Evolutionary conservation across 2,329 filamentous ascomycete genomes (phyloP).

Genomic region (Penicillium vulpinum): DNA sequence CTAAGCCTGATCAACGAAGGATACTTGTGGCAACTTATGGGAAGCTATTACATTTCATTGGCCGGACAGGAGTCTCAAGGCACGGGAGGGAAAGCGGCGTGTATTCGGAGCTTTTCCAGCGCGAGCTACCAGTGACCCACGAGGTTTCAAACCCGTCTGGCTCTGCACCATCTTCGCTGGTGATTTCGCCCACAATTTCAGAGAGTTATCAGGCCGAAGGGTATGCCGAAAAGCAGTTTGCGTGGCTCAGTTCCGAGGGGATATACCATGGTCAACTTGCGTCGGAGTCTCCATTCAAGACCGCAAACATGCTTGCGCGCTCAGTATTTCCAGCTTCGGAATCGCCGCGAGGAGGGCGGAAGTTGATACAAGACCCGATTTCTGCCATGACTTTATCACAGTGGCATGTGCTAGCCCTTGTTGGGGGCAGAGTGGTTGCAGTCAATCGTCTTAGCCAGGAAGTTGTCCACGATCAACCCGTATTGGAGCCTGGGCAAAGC

Average conservation of each 20-base stretch:
- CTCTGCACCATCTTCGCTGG: conserved; percentile 65
- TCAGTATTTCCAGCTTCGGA: conserved; percentile 71
- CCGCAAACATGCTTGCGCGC: conserved; percentile 73
- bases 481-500: conserved; percentile 76
- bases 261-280: conserved; percentile 82
- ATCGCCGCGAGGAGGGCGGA: conserved; percentile 63
- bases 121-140: conserved; percentile 75
- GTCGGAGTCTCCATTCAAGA: conserved; percentile 68
- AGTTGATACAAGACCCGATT: conserved; percentile 68
- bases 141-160: conserved; percentile 65
- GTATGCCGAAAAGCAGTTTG: conserved; percentile 64
- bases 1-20: conserved; percentile 69
- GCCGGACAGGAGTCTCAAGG: conserved; percentile 63
- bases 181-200: conserved; percentile 72
- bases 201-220: conserved; percentile 58
- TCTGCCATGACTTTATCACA: conserved; percentile 82
- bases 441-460: conserved; percentile 84
- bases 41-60: conserved; percentile 76
- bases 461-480: conserved; percentile 81
- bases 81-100: conserved; percentile 77
- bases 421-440: conserved; percentile 79
- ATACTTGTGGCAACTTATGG: conserved; percentile 78
- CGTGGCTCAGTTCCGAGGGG: conserved; percentile 86
- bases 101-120: conserved; percentile 84
- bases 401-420: conserved; percentile 84